These are phyloP conservation scores for Neurospora sp. DNA, from an alignment of 495 filamentous ascomycete genomes.

Conservation along the genomic window DNA sequence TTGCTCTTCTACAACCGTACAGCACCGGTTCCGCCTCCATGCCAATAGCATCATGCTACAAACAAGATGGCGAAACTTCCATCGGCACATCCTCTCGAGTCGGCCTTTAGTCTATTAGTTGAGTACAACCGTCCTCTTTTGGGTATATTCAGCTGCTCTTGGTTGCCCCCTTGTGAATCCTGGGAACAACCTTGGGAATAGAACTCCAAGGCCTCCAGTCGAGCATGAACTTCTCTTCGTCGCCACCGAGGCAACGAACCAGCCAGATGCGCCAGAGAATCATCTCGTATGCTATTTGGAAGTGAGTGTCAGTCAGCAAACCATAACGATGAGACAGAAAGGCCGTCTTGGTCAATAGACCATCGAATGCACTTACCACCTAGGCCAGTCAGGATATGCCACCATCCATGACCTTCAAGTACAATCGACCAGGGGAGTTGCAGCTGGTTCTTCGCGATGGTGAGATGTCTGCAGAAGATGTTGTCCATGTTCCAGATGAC, in stretches of 20 bases:
- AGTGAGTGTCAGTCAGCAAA: constrained; percentile 32
- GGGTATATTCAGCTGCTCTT: neutral
- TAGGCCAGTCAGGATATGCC: constrained; percentile 52
- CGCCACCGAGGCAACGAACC: constrained; percentile 65
- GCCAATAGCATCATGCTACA: neutral
- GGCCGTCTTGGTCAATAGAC: no score
- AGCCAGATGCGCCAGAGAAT: constrained; percentile 85
- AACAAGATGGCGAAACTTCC: neutral
- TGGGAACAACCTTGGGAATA: constrained; percentile 51
- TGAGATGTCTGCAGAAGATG: constrained; percentile 61
- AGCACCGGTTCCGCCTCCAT: neutral
- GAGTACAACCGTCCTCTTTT: neutral
- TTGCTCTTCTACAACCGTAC: no score
- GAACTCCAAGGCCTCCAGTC: constrained; percentile 55
- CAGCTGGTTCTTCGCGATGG: constrained; percentile 58
- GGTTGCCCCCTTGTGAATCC: neutral
- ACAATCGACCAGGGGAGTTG: constrained; percentile 85
- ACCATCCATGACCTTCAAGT: constrained; percentile 94
- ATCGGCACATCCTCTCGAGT: neutral
- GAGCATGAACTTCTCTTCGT: constrained; percentile 66
- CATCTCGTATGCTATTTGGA: constrained; percentile 58
- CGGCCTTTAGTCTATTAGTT: neutral
- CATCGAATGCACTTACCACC: constrained; percentile 6
- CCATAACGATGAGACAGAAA: no score
- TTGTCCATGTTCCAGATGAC: constrained; percentile 84